Conservation (phyloP, 768 basidiomycete genomes). For the Mycena alexandri region DNA sequence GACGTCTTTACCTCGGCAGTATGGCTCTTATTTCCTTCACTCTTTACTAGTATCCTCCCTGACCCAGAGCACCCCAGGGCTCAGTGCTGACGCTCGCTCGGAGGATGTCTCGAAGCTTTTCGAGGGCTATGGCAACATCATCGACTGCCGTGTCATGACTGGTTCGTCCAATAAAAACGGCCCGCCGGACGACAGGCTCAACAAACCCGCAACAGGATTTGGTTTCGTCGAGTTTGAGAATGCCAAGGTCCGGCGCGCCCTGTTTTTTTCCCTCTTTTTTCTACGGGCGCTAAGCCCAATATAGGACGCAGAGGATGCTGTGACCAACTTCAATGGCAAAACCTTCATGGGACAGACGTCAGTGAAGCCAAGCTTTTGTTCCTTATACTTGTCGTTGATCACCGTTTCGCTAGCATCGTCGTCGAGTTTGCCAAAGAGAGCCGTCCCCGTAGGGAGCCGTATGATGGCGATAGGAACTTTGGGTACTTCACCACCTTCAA, state of each 20-base stretch:
- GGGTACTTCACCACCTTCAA: constrained; percentile 57
- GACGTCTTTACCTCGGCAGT: constrained; percentile 91
- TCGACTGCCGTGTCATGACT: constrained; percentile 95
- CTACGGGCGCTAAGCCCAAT: constrained; percentile 28
- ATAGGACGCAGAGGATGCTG: constrained; percentile 95
- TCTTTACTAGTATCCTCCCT: constrained; percentile 10
- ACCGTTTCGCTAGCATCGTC: constrained; percentile 76
- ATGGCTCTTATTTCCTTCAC: constrained; percentile 44
- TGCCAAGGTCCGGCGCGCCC: constrained; percentile 64
- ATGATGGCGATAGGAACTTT: constrained; percentile 69
- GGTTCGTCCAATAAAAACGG: constrained; percentile 61
- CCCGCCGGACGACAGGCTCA: constrained; percentile 38
- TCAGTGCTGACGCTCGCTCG: constrained; percentile 85
- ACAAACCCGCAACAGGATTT: constrained; percentile 69
- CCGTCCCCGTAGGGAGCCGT: constrained; percentile 83
- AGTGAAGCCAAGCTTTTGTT: constrained; percentile 30
- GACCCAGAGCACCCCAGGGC: constrained; percentile 58
- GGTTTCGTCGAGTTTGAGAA: constrained; percentile 98
- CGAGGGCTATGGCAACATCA: constrained; percentile 88
- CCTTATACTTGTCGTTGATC: not conserved
- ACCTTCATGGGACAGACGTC: constrained; percentile 91
- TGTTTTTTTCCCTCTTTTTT: constrained; percentile 1
- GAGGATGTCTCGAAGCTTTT: constrained; percentile 92
- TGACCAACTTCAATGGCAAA: constrained; percentile 89
- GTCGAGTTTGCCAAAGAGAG: constrained; percentile 97